Base-by-base conservation (phyloP, 2,329 filamentous ascomycete genomes). In the Bisporella sp. region DNA sequence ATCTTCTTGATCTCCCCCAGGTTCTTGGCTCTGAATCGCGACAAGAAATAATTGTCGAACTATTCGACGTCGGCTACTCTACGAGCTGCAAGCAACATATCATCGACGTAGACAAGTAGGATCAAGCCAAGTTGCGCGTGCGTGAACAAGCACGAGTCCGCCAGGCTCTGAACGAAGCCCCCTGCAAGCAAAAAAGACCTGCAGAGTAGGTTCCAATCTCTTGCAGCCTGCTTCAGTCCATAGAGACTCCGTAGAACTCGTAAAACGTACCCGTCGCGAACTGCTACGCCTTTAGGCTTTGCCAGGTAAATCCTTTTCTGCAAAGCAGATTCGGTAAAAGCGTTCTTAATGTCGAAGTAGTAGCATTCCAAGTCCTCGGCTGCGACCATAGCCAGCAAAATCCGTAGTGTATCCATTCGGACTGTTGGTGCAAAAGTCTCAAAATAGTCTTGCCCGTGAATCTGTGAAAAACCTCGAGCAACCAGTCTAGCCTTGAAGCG, bases 11-110 rank as follows among this genome's bases (percentile, higher is more conserved):
- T 35, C 2, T 44, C 9, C 3, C 50, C 50, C 31, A 52, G n/a
- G 29, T 52, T 45, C 41, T 52, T 52, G 30, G 47, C 40, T 13
- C 46, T 45, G 21, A 11, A 52, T 45, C 29, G 28, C 12, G n/a
- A 6, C 1, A 29, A 5, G n/a, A 52, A 41, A 2, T 13, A 28
- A 4, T 45, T n/a, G 28, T 48, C 45, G 12, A 31, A 6, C 5
- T 7, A 13, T 4, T 52, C 4, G 9, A 49, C 29, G 32, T 29
- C 46, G 28, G 32, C 2, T 44, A 45, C 6, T 11, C 41, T 40
- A 1, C 0, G 2, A 1, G 12, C 31, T 49, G 44, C 11, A 9
- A 48, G 13, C 31, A 49, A 1, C 5, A 52, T 52, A 46, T 52
- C 41, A 29, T 48, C 41, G 6, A 52, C 30, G 4, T 52, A 52